Conservation (phyloP, 768 basidiomycete genomes). For the Mycena alexandri region DNA sequence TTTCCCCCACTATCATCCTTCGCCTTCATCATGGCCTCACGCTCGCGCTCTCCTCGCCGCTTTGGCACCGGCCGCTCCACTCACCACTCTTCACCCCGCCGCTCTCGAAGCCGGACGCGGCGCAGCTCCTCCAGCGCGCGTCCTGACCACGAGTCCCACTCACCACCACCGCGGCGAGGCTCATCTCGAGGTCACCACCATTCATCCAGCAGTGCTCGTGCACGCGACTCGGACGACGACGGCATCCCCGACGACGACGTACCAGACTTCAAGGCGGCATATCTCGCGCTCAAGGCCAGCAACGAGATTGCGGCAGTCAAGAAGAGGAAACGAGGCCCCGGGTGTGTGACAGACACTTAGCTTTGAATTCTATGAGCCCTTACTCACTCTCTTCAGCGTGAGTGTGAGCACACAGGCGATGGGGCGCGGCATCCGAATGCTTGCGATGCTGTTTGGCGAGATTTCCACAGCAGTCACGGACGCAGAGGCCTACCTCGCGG, state of each 20-base stretch:
- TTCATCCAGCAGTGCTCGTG: neutral
- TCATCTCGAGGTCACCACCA: neutral
- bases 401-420: neutral
- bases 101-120: neutral
- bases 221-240: neutral
- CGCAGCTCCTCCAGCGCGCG: neutral
- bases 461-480: conserved; percentile 8
- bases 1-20: conserved; percentile 12
- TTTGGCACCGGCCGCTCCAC: too few species aligned
- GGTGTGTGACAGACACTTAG: neutral
- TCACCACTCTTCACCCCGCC: neutral
- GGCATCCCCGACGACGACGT: neutral
- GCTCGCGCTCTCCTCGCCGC: neutral
- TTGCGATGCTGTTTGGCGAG: conserved; percentile 23
- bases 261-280: conserved; percentile 12
- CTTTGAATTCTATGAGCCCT: too few species aligned
- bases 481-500: neutral
- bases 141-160: neutral
- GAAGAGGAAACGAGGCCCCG: conserved; percentile 12
- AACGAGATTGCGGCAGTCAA: neutral
- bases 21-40: neutral
- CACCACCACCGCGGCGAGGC: neutral
- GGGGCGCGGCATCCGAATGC: conserved; percentile 21
- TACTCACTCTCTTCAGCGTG: neutral
- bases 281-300: neutral